Evolutionary conservation across 1,139 yeast genomes (phyloP), one percentile per base, ranked within the genome.

Genomic region (Eremothecium sinecaudum): DNA sequence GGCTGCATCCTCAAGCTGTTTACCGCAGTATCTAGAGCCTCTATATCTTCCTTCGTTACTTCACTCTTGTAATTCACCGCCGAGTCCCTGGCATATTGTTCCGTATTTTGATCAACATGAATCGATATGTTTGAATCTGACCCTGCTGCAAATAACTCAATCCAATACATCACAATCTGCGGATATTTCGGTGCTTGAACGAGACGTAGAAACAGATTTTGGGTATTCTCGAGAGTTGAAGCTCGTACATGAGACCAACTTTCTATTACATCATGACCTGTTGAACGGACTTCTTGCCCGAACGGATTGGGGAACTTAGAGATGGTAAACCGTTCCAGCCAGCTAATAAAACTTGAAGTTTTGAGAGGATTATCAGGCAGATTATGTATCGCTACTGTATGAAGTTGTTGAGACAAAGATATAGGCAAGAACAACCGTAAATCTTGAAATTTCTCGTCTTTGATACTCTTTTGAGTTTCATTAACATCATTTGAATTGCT

Each of bases 361-460:
- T 27, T 27, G 20, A n/a, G 10, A 10, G 30, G 13, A 27, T 18
- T 27, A 16, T 27, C 30, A 3, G 30, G 30, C 14, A 27, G 4
- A 17, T 27, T 27, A 10, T 27, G 30, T 5, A 27, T 27, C 11
- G 14, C 30, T 9, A 52, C 24, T 2, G 50, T 49, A 24, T 42
- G 45, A 16, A 48, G 39, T 28, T 50, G 57, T 26, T 52, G 52
- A 24, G 43, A 44, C 17, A 46, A 26, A 2, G 53, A 42, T 4
- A 43, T 44, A 3, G 56, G 53, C 5, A 48, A 36, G 34, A 53
- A 50, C 19, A 46, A 44, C 34, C 46, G 41, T 18, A 51, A 24
- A 10, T 46, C 36, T 18, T 41, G 45, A 24, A 39, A 48, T 31
- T 41, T 41, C 13, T n/a, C 28, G 26, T 13, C 32, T 12, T 7